Evolutionary conservation across 257 asterid species (phyloP).

Genomic region (Solanum sparsipilum): DNA sequence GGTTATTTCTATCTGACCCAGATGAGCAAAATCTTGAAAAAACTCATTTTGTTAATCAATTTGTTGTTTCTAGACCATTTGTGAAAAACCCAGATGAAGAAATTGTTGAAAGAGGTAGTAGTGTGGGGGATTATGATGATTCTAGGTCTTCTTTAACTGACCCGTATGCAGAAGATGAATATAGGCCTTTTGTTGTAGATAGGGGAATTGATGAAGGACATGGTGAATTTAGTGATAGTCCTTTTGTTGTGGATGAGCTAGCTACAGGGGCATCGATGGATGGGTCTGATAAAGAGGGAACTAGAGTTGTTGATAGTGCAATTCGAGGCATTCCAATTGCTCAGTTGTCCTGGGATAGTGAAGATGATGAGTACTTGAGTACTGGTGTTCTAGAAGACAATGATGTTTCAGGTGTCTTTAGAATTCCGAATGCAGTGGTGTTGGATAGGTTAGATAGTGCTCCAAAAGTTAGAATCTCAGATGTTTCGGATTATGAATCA

Average conservation of each 20-base stretch:
- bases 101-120: neutral
- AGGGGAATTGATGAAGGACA: slow-evolving; percentile 7
- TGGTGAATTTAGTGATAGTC: slow-evolving; percentile 15
- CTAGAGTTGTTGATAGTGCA: slow-evolving; percentile 9
- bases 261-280: slow-evolving; percentile 5
- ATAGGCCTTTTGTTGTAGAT: slow-evolving; percentile 20
- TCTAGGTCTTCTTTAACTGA: slow-evolving; percentile 23
- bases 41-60: slow-evolving; percentile 21
- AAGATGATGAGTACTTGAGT: slow-evolving; percentile 51
- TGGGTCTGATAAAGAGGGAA: neutral
- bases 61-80: slow-evolving; percentile 20
- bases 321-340: slow-evolving; percentile 48
- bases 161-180: slow-evolving; percentile 19
- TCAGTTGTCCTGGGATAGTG: slow-evolving; percentile 45
- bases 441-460: slow-evolving; percentile 27
- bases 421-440: slow-evolving; percentile 29
- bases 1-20: slow-evolving; percentile 12
- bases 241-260: slow-evolving; percentile 19
- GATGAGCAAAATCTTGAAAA: slow-evolving; percentile 27
- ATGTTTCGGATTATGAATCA: slow-evolving; percentile 25
- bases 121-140: slow-evolving; percentile 2
- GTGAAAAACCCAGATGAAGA: slow-evolving; percentile 18
- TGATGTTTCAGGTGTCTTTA: slow-evolving; percentile 23
- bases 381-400: slow-evolving; percentile 25
- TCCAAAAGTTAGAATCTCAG: slow-evolving; percentile 37